Conservation (phyloP, 1,139 yeast species). For the Nakaseomyces uthaithaninus region DNA sequence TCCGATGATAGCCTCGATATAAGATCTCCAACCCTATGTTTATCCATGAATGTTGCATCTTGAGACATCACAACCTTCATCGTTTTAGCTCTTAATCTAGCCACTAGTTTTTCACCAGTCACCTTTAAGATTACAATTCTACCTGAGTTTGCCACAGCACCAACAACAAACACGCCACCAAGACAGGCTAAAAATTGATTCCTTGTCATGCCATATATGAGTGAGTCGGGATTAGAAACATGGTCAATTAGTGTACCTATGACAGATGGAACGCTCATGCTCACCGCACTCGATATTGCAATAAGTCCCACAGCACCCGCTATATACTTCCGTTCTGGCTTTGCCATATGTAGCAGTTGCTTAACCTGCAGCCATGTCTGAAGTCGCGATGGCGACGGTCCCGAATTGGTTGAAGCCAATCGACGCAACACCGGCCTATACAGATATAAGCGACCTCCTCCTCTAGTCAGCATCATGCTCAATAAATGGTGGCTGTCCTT, state of each 20-base stretch:
- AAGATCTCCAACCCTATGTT: slow-evolving; percentile 87
- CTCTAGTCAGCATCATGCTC: too few relatives aligned
- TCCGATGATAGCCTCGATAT: slow-evolving; percentile 83
- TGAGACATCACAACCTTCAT: slow-evolving; percentile 73
- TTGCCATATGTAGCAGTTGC: slow-evolving; percentile 42
- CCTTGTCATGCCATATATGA: slow-evolving; percentile 42
- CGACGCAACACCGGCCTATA: not conserved
- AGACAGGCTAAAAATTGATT: slow-evolving; percentile 43
- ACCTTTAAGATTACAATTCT: slow-evolving; percentile 66
- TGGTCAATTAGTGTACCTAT: slow-evolving; percentile 74
- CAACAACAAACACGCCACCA: slow-evolving; percentile 54
- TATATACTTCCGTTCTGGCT: slow-evolving; percentile 45
- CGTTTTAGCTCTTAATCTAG: slow-evolving; percentile 69
- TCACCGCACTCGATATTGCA: slow-evolving; percentile 50
- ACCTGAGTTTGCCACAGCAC: slow-evolving; percentile 75
- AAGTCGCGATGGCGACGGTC: not conserved
- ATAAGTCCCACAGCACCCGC: slow-evolving; percentile 55
- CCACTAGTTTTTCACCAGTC: slow-evolving; percentile 82
- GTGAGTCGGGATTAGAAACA: slow-evolving; percentile 29
- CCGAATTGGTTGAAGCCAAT: not conserved
- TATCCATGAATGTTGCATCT: slow-evolving; percentile 86
- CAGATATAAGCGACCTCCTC: too few relatives aligned
- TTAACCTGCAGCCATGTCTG: slow-evolving; percentile 5
- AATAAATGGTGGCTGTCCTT: too few relatives aligned
- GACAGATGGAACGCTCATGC: slow-evolving; percentile 70